Evolutionary conservation across 352 stramenopile species (phyloP).

Genomic region (Globisporangium spinosum): DNA sequence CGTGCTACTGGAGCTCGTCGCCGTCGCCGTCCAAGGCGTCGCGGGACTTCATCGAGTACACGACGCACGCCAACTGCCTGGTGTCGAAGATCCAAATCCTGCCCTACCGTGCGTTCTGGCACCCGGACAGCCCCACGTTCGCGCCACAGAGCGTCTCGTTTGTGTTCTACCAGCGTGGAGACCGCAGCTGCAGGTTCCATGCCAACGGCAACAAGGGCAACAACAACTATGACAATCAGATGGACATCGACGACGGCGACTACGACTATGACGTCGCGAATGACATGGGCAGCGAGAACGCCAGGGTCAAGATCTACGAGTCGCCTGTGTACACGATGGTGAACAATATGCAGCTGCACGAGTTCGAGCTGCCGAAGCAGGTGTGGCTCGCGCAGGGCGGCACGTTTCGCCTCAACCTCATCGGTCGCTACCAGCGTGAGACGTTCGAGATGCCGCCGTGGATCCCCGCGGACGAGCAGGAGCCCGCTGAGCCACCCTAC

Average conservation of each 20-base stretch:
- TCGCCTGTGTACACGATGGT: constrained; percentile 48
- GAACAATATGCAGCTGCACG: constrained; percentile 71
- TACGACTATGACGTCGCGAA: neutral
- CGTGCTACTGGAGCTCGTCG: constrained; percentile 61
- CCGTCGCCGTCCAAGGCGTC: constrained; percentile 20
- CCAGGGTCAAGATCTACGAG: constrained; percentile 31
- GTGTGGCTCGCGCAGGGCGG: constrained; percentile 43
- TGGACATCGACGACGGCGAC: constrained; percentile 12
- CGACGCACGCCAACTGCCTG: constrained; percentile 35
- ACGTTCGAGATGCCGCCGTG: constrained; percentile 46
- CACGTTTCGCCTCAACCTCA: constrained; percentile 51
- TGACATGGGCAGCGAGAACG: constrained; percentile 10
- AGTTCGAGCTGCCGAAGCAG: constrained; percentile 40
- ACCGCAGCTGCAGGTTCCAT: constrained; percentile 1
- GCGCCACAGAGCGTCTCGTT: constrained; percentile 55
- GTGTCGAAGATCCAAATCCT: constrained; percentile 50
- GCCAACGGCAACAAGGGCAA: neutral
- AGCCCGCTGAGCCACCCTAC: constrained; percentile 36
- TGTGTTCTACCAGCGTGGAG: constrained; percentile 26
- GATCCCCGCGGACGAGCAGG: constrained; percentile 44
- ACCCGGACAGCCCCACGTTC: constrained; percentile 68
- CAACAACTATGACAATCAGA: neutral
- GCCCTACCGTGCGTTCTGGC: constrained; percentile 77
- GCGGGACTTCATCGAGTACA: constrained; percentile 68
- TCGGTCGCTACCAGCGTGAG: constrained; percentile 49